These are phyloP conservation scores for Lecanosticta acicola DNA, from an alignment of 2,329 filamentous ascomycete genomes.

Conservation along the genomic window DNA sequence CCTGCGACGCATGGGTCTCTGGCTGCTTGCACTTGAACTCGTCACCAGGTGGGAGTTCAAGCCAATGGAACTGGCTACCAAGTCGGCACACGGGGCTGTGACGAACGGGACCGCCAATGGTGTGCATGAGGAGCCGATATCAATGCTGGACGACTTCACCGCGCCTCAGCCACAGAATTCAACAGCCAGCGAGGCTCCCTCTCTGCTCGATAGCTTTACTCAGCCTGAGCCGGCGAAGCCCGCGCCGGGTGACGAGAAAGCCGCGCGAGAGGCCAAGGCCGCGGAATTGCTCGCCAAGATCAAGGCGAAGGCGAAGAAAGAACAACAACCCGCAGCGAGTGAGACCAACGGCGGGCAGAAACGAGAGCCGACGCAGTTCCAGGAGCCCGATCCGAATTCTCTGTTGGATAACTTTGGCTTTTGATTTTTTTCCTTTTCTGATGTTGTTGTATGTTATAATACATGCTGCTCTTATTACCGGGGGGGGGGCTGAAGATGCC, in stretches of 20 bases:
- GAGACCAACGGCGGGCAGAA: constrained; percentile 41
- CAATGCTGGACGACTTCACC: constrained; percentile 24
- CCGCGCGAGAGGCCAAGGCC: constrained; percentile 27
- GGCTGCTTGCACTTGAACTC: constrained; percentile 78
- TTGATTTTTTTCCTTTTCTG: no score
- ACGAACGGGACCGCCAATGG: constrained; percentile 14
- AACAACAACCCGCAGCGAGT: constrained; percentile 15
- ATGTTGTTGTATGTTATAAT: no score
- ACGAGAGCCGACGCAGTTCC: constrained; percentile 68
- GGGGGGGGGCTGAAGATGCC: no score
- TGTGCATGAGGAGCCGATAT: constrained; percentile 11
- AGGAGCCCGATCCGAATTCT: constrained; percentile 86
- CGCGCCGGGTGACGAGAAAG: constrained; percentile 19
- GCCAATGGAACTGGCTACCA: no score
- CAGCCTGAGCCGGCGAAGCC: constrained; percentile 9
- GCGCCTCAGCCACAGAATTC: neutral
- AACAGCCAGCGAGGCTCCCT: constrained; percentile 11
- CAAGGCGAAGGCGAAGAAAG: constrained; percentile 31
- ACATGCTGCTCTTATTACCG: no score
- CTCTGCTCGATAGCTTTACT: constrained; percentile 23
- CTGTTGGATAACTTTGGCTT: constrained; percentile 92
- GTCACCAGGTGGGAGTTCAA: constrained; percentile 80
- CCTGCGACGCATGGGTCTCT: constrained; percentile 55
- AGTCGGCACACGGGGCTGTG: no score
- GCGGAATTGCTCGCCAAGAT: constrained; percentile 36